Base-by-base conservation (phyloP, 345 rosid species). In the Salix caprea region DNA sequence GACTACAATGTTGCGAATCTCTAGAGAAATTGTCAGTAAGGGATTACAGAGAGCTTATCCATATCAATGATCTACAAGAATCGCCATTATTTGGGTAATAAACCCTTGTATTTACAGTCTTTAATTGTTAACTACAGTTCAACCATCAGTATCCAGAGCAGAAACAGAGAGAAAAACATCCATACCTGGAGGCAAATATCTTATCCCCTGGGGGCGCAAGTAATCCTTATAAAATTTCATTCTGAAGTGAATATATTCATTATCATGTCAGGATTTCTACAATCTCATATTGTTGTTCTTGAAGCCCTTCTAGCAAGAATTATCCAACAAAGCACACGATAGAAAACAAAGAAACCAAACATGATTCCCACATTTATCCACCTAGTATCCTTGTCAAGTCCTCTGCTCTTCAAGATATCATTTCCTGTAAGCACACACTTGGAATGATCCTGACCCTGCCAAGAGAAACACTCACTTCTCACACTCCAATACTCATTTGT, bases 321-420 rank as follows among this genome's bases (percentile, higher is more conserved):
- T 66, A 84, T 73, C 98, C 97, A 94, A 79, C 97, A 88, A 60
- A 94, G 94, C 62, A 92, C 32, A 1, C 98, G 91, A 77, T 94
- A 92, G 44, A 91, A 82, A 18, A 92, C 83, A 61, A 94, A 94
- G 82, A 94, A 94, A 13, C 86, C 97, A n/a, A 92, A 79, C 93
- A 94, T 94, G 65, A 94, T 87, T 30, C 92, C 98, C 11, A 91
- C 97, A 44, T 92, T 92, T 71, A 86, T 83, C 97, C 91, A 90
- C 80, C 97, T 87, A 0, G 60, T 82, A 64, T 94, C 97, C 80
- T 73, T 71, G 15, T 90, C 92, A 54, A 92, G 87, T 32, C 97
- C 97, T 80, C 97, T 86, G 77, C 89, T 80, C 83, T 71, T 88
- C 79, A 94, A 73, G 61, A 94, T 90, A 73, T 91, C 97, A 50